These are phyloP conservation scores for Platanthera zijinensis DNA, from an alignment of 106 monocot species.

Conservation along the genomic window DNA sequence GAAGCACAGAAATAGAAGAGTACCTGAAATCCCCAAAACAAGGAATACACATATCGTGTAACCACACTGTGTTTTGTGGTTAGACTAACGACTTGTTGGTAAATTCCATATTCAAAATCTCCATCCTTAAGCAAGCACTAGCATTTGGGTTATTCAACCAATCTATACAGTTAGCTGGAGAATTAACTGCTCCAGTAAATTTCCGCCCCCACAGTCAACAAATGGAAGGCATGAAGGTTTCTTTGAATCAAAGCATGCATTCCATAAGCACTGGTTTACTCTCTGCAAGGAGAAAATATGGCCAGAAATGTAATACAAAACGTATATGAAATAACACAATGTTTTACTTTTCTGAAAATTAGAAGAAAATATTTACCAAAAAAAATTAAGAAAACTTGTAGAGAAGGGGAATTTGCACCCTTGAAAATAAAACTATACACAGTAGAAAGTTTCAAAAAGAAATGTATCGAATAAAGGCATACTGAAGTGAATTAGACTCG, in stretches of 20 bases:
- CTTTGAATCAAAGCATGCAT: slow-evolving; percentile 15
- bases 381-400: neutral
- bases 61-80: slow-evolving; percentile 17
- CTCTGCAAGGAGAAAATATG: slow-evolving; percentile 26
- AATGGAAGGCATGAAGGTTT: slow-evolving; percentile 9
- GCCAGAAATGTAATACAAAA: too few species aligned
- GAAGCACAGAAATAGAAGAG: neutral
- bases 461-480: too few species aligned
- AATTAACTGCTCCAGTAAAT: neutral
- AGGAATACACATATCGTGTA: slow-evolving; percentile 41
- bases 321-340: neutral
- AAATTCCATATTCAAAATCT: slow-evolving; percentile 44
- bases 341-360: neutral
- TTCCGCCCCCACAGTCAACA: slow-evolving; percentile 34
- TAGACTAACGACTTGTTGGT: slow-evolving; percentile 19
- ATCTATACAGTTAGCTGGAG: neutral
- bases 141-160: slow-evolving; percentile 8
- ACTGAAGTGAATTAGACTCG: too few species aligned
- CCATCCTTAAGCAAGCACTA: slow-evolving; percentile 7
- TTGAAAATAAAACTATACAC: neutral
- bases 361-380: neutral
- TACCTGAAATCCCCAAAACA: slow-evolving; percentile 63
- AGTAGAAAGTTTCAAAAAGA: too few species aligned
- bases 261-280: slow-evolving; percentile 27
- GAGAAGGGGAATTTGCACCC: neutral